These are phyloP conservation scores for Lycium ferocissimum DNA, from an alignment of 257 asterid genomes.

Conservation along the genomic window DNA sequence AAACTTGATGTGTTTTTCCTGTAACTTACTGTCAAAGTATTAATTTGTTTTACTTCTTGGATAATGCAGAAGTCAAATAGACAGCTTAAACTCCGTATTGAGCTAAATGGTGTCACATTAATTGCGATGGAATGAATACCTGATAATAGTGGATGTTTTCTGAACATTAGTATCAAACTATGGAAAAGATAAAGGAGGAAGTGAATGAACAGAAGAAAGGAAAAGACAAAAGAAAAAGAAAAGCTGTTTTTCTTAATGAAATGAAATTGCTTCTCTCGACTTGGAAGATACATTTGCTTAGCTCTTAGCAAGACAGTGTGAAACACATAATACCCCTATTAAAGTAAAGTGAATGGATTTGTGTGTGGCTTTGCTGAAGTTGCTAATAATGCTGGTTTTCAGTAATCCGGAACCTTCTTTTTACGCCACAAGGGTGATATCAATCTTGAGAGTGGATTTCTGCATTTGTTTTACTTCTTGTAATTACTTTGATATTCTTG, in stretches of 20 bases:
- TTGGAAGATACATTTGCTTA: neutral
- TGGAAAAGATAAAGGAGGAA: neutral
- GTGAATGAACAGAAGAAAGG: neutral
- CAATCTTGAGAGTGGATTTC: slow-evolving; percentile 20
- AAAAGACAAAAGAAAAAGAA: neutral
- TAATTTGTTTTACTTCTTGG: slow-evolving; percentile 10
- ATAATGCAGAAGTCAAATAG: neutral
- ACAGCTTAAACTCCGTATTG: neutral
- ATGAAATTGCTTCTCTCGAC: neutral
- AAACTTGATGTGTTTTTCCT: neutral
- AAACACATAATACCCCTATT: neutral
- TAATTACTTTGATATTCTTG: neutral
- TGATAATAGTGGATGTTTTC: neutral
- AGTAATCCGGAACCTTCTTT: neutral
- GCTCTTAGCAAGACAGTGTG: slow-evolving; percentile 1
- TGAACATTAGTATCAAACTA: neutral
- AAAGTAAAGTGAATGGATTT: neutral
- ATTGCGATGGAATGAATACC: neutral
- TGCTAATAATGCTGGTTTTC: neutral
- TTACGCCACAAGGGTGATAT: neutral
- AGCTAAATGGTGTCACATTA: neutral
- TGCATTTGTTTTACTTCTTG: slow-evolving; percentile 8
- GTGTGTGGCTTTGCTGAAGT: slow-evolving; percentile 15
- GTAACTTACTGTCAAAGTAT: neutral
- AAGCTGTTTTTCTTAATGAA: slow-evolving; percentile 9